These are phyloP conservation scores for Myrica gale DNA, from an alignment of 306 rosid genomes.

Conservation along the genomic window DNA sequence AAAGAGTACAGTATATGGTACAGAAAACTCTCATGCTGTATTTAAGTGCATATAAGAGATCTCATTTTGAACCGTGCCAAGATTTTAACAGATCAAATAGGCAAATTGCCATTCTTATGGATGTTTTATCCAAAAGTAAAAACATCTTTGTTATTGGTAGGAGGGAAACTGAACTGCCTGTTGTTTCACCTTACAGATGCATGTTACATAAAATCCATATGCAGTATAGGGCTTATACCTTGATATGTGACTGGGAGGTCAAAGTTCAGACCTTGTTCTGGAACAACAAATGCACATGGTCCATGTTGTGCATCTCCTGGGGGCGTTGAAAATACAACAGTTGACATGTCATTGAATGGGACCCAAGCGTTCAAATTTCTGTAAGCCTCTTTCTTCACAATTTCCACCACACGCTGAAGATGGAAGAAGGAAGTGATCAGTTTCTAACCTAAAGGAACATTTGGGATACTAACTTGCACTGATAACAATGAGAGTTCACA, in stretches of 20 bases:
- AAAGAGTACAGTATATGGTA: not conserved
- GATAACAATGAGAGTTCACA: not conserved
- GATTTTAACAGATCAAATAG: too few relatives aligned
- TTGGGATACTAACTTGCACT: not conserved
- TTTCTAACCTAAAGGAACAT: not conserved
- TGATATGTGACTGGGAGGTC: slow-evolving; percentile 14
- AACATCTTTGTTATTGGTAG: too few relatives aligned
- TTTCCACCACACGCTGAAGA: slow-evolving; percentile 44
- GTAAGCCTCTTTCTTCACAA: slow-evolving; percentile 40
- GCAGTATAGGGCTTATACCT: slow-evolving; percentile 28
- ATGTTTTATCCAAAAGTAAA: too few relatives aligned
- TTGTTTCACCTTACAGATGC: not conserved
- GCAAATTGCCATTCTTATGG: not conserved
- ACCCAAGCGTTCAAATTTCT: slow-evolving; percentile 23
- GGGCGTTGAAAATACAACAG: slow-evolving; percentile 19
- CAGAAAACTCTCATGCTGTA: not conserved
- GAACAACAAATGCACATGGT: slow-evolving; percentile 11
- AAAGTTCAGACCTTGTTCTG: slow-evolving; percentile 25
- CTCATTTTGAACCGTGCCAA: too few relatives aligned
- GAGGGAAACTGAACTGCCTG: not conserved
- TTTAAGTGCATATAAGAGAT: too few relatives aligned
- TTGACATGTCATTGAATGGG: slow-evolving; percentile 22
- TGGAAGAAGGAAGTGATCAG: slow-evolving; percentile 9
- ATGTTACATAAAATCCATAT: not conserved
- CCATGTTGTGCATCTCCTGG: slow-evolving; percentile 23